These are phyloP conservation scores for Leptodermis oblonga DNA, from an alignment of 257 asterid genomes.

Conservation along the genomic window DNA sequence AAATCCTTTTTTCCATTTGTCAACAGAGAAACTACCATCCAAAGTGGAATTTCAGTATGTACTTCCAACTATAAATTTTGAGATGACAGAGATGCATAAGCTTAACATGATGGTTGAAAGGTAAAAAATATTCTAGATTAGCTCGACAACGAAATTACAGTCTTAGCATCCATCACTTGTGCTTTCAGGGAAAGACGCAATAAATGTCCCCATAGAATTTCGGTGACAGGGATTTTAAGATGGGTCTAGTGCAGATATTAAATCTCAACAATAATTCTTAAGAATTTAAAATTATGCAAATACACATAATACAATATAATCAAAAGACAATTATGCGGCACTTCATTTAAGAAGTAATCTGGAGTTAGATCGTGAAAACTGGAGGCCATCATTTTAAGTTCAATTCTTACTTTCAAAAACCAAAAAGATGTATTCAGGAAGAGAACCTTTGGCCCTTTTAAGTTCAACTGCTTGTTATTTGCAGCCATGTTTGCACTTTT, in stretches of 20 bases:
- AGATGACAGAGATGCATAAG: too few species aligned
- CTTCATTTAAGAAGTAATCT: background rate
- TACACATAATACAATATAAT: background rate
- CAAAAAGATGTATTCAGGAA: background rate
- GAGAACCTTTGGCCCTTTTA: background rate
- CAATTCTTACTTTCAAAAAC: background rate
- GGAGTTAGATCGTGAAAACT: background rate
- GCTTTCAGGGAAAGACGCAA: background rate
- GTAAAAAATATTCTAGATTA: background rate
- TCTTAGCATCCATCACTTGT: background rate
- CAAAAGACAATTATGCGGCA: background rate
- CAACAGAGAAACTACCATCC: background rate
- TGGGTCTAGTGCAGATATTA: background rate
- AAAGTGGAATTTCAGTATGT: background rate
- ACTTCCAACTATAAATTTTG: too few species aligned
- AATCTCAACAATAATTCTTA: background rate
- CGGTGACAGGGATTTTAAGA: background rate
- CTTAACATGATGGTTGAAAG: background rate
- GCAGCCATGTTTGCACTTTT: background rate
- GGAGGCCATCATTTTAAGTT: background rate
- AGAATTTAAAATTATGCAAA: background rate
- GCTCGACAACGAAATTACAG: too few species aligned
- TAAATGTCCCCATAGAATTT: background rate
- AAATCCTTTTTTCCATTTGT: too few species aligned
- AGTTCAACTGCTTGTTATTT: background rate